These are phyloP conservation scores for Chenopodium suecicum DNA, from an alignment of 148 eudicot genomes.

Conservation along the genomic window DNA sequence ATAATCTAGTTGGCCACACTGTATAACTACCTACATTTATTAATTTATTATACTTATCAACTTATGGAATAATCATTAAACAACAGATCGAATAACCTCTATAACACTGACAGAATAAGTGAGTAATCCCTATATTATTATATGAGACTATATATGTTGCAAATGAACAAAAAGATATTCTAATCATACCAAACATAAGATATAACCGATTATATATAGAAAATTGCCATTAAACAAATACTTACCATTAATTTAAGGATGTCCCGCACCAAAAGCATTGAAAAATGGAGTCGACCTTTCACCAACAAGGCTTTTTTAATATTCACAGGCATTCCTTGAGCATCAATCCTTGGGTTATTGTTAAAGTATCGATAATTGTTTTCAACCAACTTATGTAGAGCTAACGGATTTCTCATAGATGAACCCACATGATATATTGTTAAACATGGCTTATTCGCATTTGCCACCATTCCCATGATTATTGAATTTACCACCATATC, in stretches of 20 bases:
- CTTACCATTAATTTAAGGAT: not conserved
- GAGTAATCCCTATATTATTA: too few relatives aligned
- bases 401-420: conserved; percentile 38
- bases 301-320: conserved; percentile 12
- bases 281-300: not conserved
- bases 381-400: conserved; percentile 17
- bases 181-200: too few relatives aligned
- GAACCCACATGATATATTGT: conserved; percentile 49
- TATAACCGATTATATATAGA: too few relatives aligned
- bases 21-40: too few relatives aligned
- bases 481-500: conserved; percentile 44
- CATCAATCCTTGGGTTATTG: conserved; percentile 41
- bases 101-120: too few relatives aligned
- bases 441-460: conserved; percentile 32
- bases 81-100: too few relatives aligned
- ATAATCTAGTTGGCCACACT: too few relatives aligned
- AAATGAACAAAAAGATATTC: too few relatives aligned
- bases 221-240: too few relatives aligned
- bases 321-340: conserved; percentile 32
- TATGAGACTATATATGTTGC: too few relatives aligned
- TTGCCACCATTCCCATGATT: conserved; percentile 23
- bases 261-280: not conserved
- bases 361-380: conserved; percentile 32
- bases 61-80: too few relatives aligned
- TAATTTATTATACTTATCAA: too few relatives aligned